phyloP scores from a whole-genome alignment of 1,139 yeast genomes.

The Diutina mesorugosa region DNA sequence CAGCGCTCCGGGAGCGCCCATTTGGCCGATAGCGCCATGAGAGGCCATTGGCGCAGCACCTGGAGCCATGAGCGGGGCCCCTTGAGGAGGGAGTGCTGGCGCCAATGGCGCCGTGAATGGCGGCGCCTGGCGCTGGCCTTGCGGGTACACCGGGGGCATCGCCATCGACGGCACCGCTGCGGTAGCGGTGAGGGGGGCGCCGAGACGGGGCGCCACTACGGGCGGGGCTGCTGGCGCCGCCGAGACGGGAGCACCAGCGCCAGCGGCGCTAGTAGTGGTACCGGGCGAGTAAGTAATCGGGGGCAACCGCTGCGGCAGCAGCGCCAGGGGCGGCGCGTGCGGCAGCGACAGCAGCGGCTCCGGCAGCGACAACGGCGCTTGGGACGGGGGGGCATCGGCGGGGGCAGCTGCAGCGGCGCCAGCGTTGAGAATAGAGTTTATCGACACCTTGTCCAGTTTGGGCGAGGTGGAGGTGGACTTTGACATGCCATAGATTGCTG shows the following conservation, averaged over 20 bases:
- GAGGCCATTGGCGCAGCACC: not conserved
- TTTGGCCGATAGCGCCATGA: not conserved
- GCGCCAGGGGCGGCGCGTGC: not conserved
- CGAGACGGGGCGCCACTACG: too few species aligned
- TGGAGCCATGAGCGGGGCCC: not conserved
- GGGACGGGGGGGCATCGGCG: not conserved
- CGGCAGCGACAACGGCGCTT: not conserved
- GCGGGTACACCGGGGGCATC: not conserved
- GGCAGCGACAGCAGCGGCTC: not conserved
- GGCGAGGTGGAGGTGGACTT: slow-evolving; percentile 1
- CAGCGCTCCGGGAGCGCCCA: not conserved
- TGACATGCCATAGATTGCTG: slow-evolving; percentile 2
- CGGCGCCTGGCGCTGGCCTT: not conserved
- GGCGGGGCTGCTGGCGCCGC: too few species aligned
- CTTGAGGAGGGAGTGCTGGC: not conserved
- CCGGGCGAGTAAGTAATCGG: not conserved
- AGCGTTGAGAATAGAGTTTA: not conserved
- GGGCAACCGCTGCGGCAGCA: not conserved
- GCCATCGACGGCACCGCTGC: not conserved
- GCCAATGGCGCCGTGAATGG: not conserved
- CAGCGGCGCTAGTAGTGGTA: too few species aligned
- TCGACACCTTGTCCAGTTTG: slow-evolving; percentile 1
- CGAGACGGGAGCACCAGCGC: too few species aligned
- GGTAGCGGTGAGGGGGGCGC: not conserved
- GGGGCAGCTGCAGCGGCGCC: not conserved